phyloP scores from a whole-genome alignment of 139 green algal genomes.

The Penium margaritaceum region DNA sequence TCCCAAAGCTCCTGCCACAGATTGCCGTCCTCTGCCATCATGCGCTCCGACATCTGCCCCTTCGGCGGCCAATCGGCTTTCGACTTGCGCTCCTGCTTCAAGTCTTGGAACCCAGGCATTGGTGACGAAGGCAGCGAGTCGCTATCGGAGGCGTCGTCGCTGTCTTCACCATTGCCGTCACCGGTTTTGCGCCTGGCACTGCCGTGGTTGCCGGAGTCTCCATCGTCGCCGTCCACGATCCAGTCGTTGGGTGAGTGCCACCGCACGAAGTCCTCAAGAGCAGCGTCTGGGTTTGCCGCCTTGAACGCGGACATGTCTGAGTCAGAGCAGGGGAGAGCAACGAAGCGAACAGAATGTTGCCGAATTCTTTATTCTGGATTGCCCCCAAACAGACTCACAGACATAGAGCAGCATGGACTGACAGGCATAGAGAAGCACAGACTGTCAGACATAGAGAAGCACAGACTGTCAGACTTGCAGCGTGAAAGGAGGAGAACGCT shows the following conservation, averaged over 20 bases:
- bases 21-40: slow-evolving; percentile 39
- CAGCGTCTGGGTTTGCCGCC: slow-evolving; percentile 72
- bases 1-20: slow-evolving; percentile 67
- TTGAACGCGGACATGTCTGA: slow-evolving; percentile 88
- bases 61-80: slow-evolving; percentile 21
- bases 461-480: too few species aligned
- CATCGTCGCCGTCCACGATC: slow-evolving; percentile 22
- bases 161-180: not conserved
- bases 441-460: too few species aligned
- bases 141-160: not conserved
- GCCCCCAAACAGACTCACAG: too few species aligned
- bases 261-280: slow-evolving; percentile 74
- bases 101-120: not conserved
- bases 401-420: too few species aligned
- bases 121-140: not conserved
- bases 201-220: not conserved
- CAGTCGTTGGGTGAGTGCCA: slow-evolving; percentile 72
- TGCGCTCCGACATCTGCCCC: slow-evolving; percentile 29
- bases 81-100: not conserved
- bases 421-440: too few species aligned
- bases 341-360: too few species aligned
- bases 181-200: not conserved
- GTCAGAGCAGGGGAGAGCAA: too few species aligned
- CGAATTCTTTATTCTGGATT: too few species aligned
- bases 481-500: too few species aligned